Evolutionary conservation across 805 yeast genomes (phyloP), one percentile per base, ranked within the genome.

Genomic region (Cyberlindnera euphorbiae): DNA sequence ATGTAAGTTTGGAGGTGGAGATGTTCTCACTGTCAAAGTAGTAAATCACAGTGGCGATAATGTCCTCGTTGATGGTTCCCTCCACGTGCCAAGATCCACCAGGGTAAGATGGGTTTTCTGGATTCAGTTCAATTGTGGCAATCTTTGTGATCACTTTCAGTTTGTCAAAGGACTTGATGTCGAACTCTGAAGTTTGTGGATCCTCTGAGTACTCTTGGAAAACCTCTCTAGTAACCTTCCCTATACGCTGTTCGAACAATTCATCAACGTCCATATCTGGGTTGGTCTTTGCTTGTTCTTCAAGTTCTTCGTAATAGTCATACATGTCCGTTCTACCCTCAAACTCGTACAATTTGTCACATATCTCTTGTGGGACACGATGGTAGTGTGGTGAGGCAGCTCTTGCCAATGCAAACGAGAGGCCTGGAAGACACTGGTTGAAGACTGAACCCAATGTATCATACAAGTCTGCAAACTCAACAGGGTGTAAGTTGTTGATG

Each of bases 11-110:
- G 13, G 36, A 38, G 9, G 16, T 26, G 5, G 30, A 25, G 32
- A 29, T 29, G 33, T 33, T 38, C 28, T 38, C 37, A 14, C 17
- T 33, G 17, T 38, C 41, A 17, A 25, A 38, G 34, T 38, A 38
- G 32, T 38, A 38, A 15, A 38, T 38, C 8, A 38, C 17, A 17
- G 41, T 33, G 17, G 41, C 41, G 17, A 38, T 14, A 14, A 38
- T 38, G 24, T 38, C 41, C 31, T 38, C 41, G 17, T 38, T 38
- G 8, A 33, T 26, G 2, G 41, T 33, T 8, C 41, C 41, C n/a
- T 38, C 41, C 3, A 38, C 41, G 32, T 38, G 41, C 41, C 41
- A 38, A 3, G 40, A 32, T 2, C 40, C 40, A 13, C 40, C 40
- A 5, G 29, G 27, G 24, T 37, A 37, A 3, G 9, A 12, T 19